Evolutionary conservation across 768 basidiomycete genomes (phyloP), one percentile per base, ranked within the genome.

Genomic region (Myochromella boudieri): DNA sequence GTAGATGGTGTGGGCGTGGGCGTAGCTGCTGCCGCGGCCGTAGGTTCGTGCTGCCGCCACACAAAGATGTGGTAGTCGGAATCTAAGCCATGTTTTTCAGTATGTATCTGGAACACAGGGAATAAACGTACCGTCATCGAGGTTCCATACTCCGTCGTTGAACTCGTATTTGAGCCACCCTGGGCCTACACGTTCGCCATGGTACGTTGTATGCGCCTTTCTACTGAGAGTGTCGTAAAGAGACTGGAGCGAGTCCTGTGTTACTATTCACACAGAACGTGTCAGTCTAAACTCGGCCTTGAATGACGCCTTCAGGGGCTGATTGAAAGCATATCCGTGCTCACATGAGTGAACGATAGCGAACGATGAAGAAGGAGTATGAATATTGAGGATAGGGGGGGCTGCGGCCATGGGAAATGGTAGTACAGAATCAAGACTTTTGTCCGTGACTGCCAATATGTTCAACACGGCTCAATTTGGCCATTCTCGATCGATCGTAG

Each of bases 81-180:
- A 31, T 91, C 93, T 77, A 44, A 2, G 21, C 12, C 24, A 9
- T 6, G n/a, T 21, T 21, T 17, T 42, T 24, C 21, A 33, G 33
- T 42, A 7, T 37, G 8, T 22, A 10, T 28, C 14, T 14, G 10
- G 27, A 25, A 12, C 15, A 37, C 37, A 22, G 26, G n/a, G 17
- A 42, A 14, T 14, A 26, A n/a, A 42, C 70, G 58, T 58, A 87
- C 93, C 93, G 59, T 97, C 94, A 61, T 95, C 91, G 9, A 97
- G 68, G 59, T 88, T 87, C 90, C 90, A 97, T 39, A 90, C 64
- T 0, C 81, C 71, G 11, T 82, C 80, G 53, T 83, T 82, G 72
- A 81, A 94, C 51, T 87, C 80, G 61, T 97, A 97, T 58, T 93
- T 91, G 38, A 95, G 69, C 81, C 91, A 92, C 27, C 88, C 87